These are phyloP conservation scores for Vigna mungo DNA, from an alignment of 306 rosid species.

Conservation along the genomic window DNA sequence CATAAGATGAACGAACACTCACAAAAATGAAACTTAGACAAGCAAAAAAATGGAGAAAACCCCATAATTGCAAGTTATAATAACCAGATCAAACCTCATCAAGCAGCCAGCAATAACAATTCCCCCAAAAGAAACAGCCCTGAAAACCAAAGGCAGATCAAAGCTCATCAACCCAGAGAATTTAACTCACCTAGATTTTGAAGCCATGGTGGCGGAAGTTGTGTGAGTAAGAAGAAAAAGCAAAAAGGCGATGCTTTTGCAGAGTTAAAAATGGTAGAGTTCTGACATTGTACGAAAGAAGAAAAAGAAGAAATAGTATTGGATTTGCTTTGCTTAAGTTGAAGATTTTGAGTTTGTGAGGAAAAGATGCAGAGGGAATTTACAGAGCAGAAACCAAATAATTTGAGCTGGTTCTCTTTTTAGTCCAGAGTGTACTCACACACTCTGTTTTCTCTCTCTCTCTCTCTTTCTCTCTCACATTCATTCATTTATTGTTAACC, in stretches of 20 bases:
- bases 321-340: conserved; percentile 41
- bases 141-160: conserved; percentile 57
- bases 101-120: conserved; percentile 20
- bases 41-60: background rate
- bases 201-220: conserved; percentile 62
- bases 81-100: conserved; percentile 56
- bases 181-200: conserved; percentile 76
- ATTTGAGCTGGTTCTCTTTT: conserved; percentile 61
- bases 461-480: background rate
- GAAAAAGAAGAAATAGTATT: background rate
- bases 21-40: background rate
- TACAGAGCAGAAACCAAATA: conserved; percentile 53
- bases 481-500: conserved; percentile 29
- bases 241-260: conserved; percentile 20
- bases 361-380: conserved; percentile 52
- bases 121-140: background rate
- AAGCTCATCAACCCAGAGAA: background rate
- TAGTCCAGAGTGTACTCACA: conserved; percentile 54
- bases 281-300: conserved; percentile 54
- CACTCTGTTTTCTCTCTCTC: too few relatives aligned
- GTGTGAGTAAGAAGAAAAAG: conserved; percentile 32
- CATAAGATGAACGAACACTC: conserved; percentile 14
- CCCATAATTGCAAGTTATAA: conserved; percentile 18
- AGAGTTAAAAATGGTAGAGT: conserved; percentile 51
- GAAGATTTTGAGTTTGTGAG: background rate